A percentile compares a stretch with the other conserved stretches of the same genome.
Conservation (phyloP, 352 stramenopile genomes). For the Pythium apleroticum region DNA sequence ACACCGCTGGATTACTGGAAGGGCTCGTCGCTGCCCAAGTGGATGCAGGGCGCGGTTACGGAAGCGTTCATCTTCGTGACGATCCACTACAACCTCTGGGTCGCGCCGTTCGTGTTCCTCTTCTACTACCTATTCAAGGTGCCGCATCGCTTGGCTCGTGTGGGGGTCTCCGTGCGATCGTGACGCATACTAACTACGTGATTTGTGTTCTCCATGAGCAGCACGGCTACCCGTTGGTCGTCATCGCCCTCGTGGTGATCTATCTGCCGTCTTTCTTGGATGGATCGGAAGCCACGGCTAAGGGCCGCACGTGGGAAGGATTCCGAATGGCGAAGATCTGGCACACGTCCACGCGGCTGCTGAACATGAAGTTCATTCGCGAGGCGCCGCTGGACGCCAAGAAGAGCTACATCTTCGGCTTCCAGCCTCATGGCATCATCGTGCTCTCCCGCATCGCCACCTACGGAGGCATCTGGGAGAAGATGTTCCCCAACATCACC, state of each 20-base stretch:
- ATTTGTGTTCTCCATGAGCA: neutral
- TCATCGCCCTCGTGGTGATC: slow-evolving; percentile 40
- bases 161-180: neutral
- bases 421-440: slow-evolving; percentile 76
- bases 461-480: slow-evolving; percentile 71
- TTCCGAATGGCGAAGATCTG: slow-evolving; percentile 47
- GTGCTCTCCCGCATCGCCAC: slow-evolving; percentile 68
- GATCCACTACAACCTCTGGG: slow-evolving; percentile 81
- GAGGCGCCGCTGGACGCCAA: slow-evolving; percentile 51
- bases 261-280: slow-evolving; percentile 66
- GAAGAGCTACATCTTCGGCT: slow-evolving; percentile 75
- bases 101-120: slow-evolving; percentile 42
- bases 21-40: slow-evolving; percentile 39
- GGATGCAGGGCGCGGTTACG: slow-evolving; percentile 39
- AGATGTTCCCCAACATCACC: slow-evolving; percentile 58
- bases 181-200: neutral
- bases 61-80: slow-evolving; percentile 60
- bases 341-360: slow-evolving; percentile 51
- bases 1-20: slow-evolving; percentile 49
- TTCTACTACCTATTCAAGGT: slow-evolving; percentile 69
- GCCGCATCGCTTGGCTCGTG: neutral
- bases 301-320: slow-evolving; percentile 43
- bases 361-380: slow-evolving; percentile 57
- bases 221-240: slow-evolving; percentile 28
- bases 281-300: slow-evolving; percentile 49